Evolutionary conservation across 495 filamentous ascomycete genomes (phyloP).

Genomic region (Collariella sp.): DNA sequence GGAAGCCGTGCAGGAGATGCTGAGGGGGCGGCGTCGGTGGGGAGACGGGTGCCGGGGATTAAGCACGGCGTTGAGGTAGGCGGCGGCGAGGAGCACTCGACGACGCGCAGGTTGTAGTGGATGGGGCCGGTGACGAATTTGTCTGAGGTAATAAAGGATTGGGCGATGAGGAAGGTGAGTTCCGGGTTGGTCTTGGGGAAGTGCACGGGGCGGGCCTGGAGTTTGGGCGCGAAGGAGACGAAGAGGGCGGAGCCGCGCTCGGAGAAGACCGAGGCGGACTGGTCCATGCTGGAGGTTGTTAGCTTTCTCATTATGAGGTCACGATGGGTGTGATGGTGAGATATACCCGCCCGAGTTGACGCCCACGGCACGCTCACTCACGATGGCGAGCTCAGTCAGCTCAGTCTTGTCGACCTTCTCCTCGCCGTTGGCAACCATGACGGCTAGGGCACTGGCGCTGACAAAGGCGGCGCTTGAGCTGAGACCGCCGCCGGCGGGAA

Average conservation of each 20-base stretch:
- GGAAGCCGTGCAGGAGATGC: conserved; percentile 79
- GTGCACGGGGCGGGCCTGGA: conserved; percentile 65
- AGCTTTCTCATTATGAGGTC: neutral
- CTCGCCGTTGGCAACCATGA: conserved; percentile 79
- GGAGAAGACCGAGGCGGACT: conserved; percentile 93
- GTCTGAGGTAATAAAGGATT: conserved; percentile 86
- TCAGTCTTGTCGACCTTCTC: conserved; percentile 75
- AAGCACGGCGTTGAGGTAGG: conserved; percentile 45
- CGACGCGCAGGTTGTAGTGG: conserved; percentile 93
- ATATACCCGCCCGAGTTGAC: conserved; percentile 90
- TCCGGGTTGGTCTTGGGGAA: conserved; percentile 78
- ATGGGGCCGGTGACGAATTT: conserved; percentile 89
- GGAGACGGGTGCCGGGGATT: conserved; percentile 55
- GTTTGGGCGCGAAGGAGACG: conserved; percentile 79
- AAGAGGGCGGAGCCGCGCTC: conserved; percentile 76
- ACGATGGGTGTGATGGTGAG: neutral
- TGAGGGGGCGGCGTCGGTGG: conserved; percentile 77
- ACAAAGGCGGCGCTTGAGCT: conserved; percentile 93
- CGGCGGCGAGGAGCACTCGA: conserved; percentile 90
- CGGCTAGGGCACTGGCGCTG: conserved; percentile 79
- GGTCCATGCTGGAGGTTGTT: conserved; percentile 66
- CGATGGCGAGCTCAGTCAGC: conserved; percentile 81
- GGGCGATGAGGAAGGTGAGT: conserved; percentile 85
- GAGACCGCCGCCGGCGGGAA: conserved; percentile 84
- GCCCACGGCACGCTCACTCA: conserved; percentile 87